Conservation (phyloP, 257 asterid species). For the Eucommia ulmoides region DNA sequence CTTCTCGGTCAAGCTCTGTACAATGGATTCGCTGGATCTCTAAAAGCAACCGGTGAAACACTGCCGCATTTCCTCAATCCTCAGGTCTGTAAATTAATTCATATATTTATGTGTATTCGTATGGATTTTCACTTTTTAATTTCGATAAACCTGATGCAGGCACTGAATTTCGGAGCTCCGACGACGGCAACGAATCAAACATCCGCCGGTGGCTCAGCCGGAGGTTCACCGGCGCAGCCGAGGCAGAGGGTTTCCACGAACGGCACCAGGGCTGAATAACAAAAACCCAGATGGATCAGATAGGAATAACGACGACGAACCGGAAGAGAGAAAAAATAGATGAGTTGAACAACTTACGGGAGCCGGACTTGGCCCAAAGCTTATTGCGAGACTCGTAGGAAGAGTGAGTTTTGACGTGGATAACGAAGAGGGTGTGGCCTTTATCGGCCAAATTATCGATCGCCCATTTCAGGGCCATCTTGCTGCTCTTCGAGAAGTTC, state of each 20-base stretch:
- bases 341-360: slow-evolving; percentile 46
- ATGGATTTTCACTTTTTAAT: background rate
- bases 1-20: slow-evolving; percentile 34
- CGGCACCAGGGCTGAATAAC: no score
- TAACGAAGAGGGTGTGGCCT: slow-evolving; percentile 47
- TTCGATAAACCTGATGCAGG: slow-evolving; percentile 19
- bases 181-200: slow-evolving; percentile 35
- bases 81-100: slow-evolving; percentile 34
- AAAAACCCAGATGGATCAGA: no score
- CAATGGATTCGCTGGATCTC: slow-evolving; percentile 68
- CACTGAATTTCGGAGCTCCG: slow-evolving; percentile 33
- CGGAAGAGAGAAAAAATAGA: no score
- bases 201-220: slow-evolving; percentile 50
- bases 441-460: slow-evolving; percentile 73
- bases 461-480: slow-evolving; percentile 66
- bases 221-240: slow-evolving; percentile 53
- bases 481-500: slow-evolving; percentile 88
- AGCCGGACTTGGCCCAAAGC: slow-evolving; percentile 51
- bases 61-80: slow-evolving; percentile 49
- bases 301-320: no score
- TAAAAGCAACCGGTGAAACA: slow-evolving; percentile 33
- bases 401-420: slow-evolving; percentile 40
- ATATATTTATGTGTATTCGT: background rate
- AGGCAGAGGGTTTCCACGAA: slow-evolving; percentile 85
- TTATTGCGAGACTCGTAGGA: slow-evolving; percentile 30